phyloP scores from a whole-genome alignment of 768 basidiomycete genomes.

The Lentinula sp. region DNA sequence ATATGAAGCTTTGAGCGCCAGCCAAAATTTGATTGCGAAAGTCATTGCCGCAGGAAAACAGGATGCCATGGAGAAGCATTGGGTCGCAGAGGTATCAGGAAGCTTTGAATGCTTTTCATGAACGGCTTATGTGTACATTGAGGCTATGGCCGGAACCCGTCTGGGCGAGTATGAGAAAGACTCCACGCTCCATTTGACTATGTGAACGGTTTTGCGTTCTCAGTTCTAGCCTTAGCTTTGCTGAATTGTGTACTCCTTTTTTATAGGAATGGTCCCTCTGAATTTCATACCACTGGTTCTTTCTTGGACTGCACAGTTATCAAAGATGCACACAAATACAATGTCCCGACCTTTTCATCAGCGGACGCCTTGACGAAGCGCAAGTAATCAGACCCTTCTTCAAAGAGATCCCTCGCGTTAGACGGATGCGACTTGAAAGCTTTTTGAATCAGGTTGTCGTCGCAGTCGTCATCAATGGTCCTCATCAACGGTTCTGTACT shows the following conservation, averaged over 20 bases:
- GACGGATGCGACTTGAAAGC: constrained; percentile 23
- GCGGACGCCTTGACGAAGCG: constrained; percentile 31
- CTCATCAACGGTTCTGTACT: too few relatives aligned
- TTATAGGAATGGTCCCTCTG: constrained; percentile 21
- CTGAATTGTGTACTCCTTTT: neutral
- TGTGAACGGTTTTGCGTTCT: constrained; percentile 16
- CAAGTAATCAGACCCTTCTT: constrained; percentile 26
- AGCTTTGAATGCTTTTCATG: constrained; percentile 20
- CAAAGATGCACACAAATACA: constrained; percentile 17
- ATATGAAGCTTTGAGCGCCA: constrained; percentile 21
- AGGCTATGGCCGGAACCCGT: constrained; percentile 21
- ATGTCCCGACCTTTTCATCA: constrained; percentile 24
- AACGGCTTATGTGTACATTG: constrained; percentile 18
- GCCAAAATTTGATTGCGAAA: constrained; percentile 16
- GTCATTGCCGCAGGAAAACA: constrained; percentile 23
- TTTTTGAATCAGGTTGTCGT: constrained; percentile 9
- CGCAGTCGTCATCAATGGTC: too few relatives aligned
- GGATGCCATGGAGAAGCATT: constrained; percentile 20
- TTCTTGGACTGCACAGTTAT: constrained; percentile 21
- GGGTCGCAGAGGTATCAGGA: constrained; percentile 23
- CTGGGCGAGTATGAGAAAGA: constrained; percentile 21
- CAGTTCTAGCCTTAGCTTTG: neutral
- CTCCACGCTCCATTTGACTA: constrained; percentile 28
- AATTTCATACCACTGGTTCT: constrained; percentile 20
- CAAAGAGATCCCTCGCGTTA: constrained; percentile 18